Base-by-base conservation (phyloP, 345 rosid species). In the Hevea brasiliensis region DNA sequence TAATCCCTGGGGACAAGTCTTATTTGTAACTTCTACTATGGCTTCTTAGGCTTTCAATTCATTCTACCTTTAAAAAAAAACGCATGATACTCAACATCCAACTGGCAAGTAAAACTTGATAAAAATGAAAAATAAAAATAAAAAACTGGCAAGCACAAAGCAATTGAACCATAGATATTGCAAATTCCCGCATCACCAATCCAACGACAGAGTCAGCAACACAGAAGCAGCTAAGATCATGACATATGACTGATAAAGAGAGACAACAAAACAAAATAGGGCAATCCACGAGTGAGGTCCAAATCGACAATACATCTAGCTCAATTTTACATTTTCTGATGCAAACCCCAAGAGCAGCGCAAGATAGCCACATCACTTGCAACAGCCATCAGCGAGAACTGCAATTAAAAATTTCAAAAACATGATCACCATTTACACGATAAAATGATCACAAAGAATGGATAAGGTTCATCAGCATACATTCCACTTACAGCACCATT, bases 371-470 rank as follows among this genome's bases (percentile, higher is more conserved):
- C 53, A 24, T 10, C 0, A 41, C 9, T 21, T 2, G 6, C 15
- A 40, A 44, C 68, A 47, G 51, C 78, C 24, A 51, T 74, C 51
- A 72, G 71, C 35, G 59, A 51, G 80, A 72, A 61, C 85, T 82
- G 82, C 84, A 84, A 1, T 40, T 3, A 27, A 12, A 15, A 35
- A 62, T 37, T 18, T 14, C 1, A 17, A 63, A 55, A 1, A 48
- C 6, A 23, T 4, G 6, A 59, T 74, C 47, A 73, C 32, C 10
- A 26, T 18, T 42, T 29, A 35, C 35, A 7, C 23, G 8, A 45
- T n/a, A 26, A 11, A 29, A 3, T 11, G 6, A 42, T 12, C 12
- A 56, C 13, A 17, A 8, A 44, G 11, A 54, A 12, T 57, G 35
- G 21, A 23, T 0, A 5, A 67, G 24, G 50, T 50, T 35, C 0